phyloP scores from a whole-genome alignment of 345 rosid species.

The Murraya koenigii region DNA sequence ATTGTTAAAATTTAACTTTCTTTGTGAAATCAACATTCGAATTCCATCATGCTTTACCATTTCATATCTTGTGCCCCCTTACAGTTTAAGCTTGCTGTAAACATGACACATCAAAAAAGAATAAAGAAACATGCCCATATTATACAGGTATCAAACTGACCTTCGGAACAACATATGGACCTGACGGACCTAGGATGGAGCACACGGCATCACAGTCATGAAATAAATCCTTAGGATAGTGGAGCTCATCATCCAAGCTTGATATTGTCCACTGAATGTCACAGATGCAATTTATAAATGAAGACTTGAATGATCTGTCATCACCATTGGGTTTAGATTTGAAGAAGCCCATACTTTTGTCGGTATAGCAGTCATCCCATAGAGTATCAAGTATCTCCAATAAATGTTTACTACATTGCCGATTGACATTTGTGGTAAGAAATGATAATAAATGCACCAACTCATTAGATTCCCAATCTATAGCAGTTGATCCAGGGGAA shows the following conservation, averaged over 20 bases:
- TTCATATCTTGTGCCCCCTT: neutral
- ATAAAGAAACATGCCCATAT: neutral
- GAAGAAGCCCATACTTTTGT: conserved; percentile 47
- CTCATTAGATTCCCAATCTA: conserved; percentile 92
- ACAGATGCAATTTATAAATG: conserved; percentile 61
- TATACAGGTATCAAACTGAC: conserved; percentile 38
- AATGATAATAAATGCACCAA: conserved; percentile 48
- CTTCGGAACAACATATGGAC: conserved; percentile 90
- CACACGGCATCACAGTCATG: conserved; percentile 78
- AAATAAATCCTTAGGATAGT: conserved; percentile 67
- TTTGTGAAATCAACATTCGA: neutral
- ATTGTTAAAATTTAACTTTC: neutral
- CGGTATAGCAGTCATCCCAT: conserved; percentile 74
- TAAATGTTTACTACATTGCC: conserved; percentile 52
- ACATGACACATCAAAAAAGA: neutral
- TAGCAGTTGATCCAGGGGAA: conserved; percentile 37
- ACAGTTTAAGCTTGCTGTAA: neutral
- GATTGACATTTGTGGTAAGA: conserved; percentile 42
- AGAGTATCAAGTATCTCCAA: conserved; percentile 66
- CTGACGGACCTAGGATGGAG: conserved; percentile 65
- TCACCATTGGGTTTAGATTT: conserved; percentile 28
- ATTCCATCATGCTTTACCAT: neutral
- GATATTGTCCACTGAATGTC: conserved; percentile 71
- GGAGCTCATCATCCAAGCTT: conserved; percentile 65
- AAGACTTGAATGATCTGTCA: conserved; percentile 51